Percentiles rank a stretch among this genome's conserved stretches.
Evolutionary conservation across 1,284 basidiomycete genomes (phyloP).

Genomic region (Cronartium quercuum): DNA sequence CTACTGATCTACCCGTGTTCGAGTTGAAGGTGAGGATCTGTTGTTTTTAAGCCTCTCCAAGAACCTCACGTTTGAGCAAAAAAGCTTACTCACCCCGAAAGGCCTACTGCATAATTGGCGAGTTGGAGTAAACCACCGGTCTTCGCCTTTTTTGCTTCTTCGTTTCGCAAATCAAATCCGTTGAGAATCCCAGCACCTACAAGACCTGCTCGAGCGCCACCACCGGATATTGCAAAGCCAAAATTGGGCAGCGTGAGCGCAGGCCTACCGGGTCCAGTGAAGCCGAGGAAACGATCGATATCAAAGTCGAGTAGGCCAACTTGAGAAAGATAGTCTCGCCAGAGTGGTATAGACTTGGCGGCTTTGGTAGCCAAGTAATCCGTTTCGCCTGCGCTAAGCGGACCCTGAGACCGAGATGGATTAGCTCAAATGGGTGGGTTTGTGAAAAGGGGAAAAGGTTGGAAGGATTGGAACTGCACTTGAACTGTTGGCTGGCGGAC

Average conservation of each 20-base stretch:
- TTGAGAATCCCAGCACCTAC: conserved; percentile 34
- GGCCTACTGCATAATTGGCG: conserved; percentile 33
- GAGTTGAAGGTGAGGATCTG: no score
- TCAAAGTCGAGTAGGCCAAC: conserved; percentile 24
- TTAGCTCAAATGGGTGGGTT: no score
- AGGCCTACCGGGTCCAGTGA: neutral
- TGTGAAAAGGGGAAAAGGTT: neutral
- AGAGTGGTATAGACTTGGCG: conserved; percentile 34
- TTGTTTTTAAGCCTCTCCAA: neutral
- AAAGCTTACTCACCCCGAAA: conserved; percentile 19
- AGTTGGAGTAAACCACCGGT: conserved; percentile 36
- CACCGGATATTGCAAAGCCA: conserved; percentile 36
- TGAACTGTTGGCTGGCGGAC: conserved; percentile 30
- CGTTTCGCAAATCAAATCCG: conserved; percentile 32
- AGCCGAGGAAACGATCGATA: conserved; percentile 24
- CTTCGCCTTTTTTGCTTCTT: conserved; percentile 16
- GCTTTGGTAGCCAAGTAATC: conserved; percentile 22
- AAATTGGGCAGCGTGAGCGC: conserved; percentile 28
- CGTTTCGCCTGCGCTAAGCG: conserved; percentile 27
- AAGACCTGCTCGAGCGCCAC: conserved; percentile 36
- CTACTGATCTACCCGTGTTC: no score
- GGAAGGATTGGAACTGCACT: neutral
- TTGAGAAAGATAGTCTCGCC: conserved; percentile 26
- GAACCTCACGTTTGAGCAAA: neutral
- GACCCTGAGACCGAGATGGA: conserved; percentile 4